Percentiles rank a stretch among this genome's conserved stretches.
Conservation (phyloP, 2,329 filamentous ascomycete genomes). For the Knoxdaviesia proteae region DNA sequence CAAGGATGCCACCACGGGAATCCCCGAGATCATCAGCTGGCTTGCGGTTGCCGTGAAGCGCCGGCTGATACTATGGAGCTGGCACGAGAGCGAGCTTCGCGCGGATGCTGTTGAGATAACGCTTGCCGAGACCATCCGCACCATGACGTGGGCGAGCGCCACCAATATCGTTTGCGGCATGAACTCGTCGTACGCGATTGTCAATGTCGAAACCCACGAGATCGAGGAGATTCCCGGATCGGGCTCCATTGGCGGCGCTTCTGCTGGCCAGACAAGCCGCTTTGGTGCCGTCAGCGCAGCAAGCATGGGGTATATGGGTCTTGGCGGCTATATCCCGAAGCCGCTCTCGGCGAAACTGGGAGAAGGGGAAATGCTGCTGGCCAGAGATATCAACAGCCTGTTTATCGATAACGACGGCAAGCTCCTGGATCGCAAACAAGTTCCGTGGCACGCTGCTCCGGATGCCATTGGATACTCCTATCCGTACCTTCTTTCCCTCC, state of each 20-base stretch:
- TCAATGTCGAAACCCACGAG: conserved; percentile 58
- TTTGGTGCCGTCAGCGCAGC: conserved; percentile 69
- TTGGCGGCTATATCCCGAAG: conserved; percentile 78
- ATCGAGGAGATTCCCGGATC: conserved; percentile 63
- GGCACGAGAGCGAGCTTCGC: conserved; percentile 81
- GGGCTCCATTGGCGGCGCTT: conserved; percentile 45
- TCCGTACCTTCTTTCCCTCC: conserved; percentile 77
- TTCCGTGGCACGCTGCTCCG: conserved; percentile 79
- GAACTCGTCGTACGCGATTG: conserved; percentile 75
- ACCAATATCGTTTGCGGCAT: conserved; percentile 77
- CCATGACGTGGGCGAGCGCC: conserved; percentile 75
- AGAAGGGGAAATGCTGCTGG: conserved; percentile 72
- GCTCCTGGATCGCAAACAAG: conserved; percentile 60
- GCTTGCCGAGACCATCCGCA: conserved; percentile 66
- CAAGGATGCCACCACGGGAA: conserved; percentile 66
- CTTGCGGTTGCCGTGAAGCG: conserved; percentile 86
- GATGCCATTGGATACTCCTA: conserved; percentile 92
- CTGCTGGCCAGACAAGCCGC: conserved; percentile 42
- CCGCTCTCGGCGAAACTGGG: conserved; percentile 67
- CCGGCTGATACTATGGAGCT: conserved; percentile 76
- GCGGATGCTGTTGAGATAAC: conserved; percentile 56
- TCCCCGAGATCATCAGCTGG: conserved; percentile 80
- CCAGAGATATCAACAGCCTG: conserved; percentile 91
- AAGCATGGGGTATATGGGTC: conserved; percentile 92
- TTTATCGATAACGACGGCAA: conserved; percentile 77